Conservation (phyloP, 2,329 filamentous ascomycete species). For the Fusarium sp. region DNA sequence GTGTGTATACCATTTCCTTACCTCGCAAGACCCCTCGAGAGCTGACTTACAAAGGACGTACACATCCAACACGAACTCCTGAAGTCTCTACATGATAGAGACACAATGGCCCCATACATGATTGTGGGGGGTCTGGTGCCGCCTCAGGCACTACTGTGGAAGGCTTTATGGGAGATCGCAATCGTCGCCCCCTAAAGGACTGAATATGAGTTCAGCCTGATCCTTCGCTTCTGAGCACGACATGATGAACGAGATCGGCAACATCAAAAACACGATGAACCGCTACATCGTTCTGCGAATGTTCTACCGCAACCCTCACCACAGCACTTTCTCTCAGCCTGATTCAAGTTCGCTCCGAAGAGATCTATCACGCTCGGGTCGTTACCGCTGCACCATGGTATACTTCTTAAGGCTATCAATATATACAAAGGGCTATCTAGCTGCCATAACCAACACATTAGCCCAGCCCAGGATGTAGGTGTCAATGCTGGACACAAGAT, state of each 20-base stretch:
- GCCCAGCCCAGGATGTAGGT: not conserved
- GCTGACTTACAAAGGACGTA: not conserved
- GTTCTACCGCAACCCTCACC: constrained; percentile 37
- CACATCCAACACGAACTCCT: too few species aligned
- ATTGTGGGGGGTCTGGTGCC: not conserved
- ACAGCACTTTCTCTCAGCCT: not conserved
- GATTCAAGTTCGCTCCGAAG: constrained; percentile 40
- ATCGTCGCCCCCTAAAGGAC: not conserved
- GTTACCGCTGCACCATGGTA: not conserved
- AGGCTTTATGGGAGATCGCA: too few species aligned
- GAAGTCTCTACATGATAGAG: too few species aligned
- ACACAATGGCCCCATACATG: too few species aligned
- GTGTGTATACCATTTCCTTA: not conserved
- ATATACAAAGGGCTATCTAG: not conserved
- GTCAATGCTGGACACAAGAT: not conserved
- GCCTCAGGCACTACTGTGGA: not conserved
- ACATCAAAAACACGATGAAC: constrained; percentile 27
- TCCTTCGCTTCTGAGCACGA: constrained; percentile 29
- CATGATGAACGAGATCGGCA: constrained; percentile 35
- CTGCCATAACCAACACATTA: not conserved
- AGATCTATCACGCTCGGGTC: constrained; percentile 41
- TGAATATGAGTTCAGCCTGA: not conserved
- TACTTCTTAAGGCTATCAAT: not conserved
- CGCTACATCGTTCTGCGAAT: constrained; percentile 43
- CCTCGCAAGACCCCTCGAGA: not conserved